These are phyloP conservation scores for Mesembryanthemum crystallinum DNA, from an alignment of 148 eudicot genomes.

Conservation along the genomic window DNA sequence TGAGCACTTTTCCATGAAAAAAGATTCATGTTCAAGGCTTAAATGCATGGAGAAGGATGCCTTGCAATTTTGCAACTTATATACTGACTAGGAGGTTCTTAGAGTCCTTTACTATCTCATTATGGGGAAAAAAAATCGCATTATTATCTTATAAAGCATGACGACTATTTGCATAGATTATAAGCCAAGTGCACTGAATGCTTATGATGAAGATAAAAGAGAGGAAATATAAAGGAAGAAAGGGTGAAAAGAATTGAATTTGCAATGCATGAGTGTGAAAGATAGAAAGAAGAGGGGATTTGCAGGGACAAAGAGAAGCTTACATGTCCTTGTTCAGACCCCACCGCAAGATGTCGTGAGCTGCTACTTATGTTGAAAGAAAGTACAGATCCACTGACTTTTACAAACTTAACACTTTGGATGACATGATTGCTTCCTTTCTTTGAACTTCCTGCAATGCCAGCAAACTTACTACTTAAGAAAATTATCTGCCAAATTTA, in stretches of 20 bases:
- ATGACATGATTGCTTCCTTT: slow-evolving; percentile 74
- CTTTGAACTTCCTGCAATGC: slow-evolving; percentile 63
- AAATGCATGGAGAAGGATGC: neutral
- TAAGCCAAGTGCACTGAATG: neutral
- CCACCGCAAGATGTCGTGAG: slow-evolving; percentile 70
- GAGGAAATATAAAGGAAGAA: neutral
- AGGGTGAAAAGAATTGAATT: neutral
- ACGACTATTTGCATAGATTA: neutral
- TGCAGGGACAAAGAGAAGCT: slow-evolving; percentile 25
- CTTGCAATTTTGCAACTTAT: neutral
- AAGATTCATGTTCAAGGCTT: neutral
- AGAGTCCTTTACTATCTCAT: neutral
- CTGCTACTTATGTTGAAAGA: slow-evolving; percentile 40
- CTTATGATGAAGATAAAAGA: neutral
- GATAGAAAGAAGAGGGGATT: slow-evolving; percentile 5
- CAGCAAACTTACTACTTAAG: slow-evolving; percentile 11
- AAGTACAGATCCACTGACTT: slow-evolving; percentile 72
- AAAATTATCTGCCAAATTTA: neutral
- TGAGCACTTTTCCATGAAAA: neutral
- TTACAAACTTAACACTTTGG: slow-evolving; percentile 56
- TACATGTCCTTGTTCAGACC: slow-evolving; percentile 91
- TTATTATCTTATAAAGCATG: neutral
- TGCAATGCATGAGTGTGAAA: neutral
- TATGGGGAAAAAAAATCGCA: neutral
- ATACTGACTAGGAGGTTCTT: neutral